Evolutionary conservation across 805 yeast genomes (phyloP), one percentile per base, ranked within the genome.

Genomic region (Hanseniaspora clermontiae): DNA sequence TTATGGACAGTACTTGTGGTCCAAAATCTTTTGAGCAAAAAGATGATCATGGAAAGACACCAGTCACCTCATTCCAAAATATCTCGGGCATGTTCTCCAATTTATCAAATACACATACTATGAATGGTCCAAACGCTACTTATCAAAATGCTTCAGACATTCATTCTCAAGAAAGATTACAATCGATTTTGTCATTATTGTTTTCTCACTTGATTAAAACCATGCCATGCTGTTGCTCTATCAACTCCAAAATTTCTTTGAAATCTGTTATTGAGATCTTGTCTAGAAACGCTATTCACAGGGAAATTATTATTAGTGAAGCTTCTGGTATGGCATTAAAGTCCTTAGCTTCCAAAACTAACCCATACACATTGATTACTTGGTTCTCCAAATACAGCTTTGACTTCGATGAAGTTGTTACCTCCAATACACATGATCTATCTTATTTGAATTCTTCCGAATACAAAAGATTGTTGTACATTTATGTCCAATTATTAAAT

Each of bases 301-400:
- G 76, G 1, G 82, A 83, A 60, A 69, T 68, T 5, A 70, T 75
- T n/a, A 80, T 90, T 9, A 75, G 89, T 1, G 69, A 72, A 17
- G 83, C 89, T 36, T 78, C 93, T 0, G 72, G 80, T 11, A 73
- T 72, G 47, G 79, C 95, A 1, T 69, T 90, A 52, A 82, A 79
- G 59, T 74, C 76, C 27, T 66, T 91, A 27, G 88, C 95, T 1
- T 72, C 82, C 0, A 79, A 79, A 50, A 80, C 77, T 59, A 84
- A 84, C 60, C 84, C 95, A 0, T 79, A 83, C 49, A 76, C 79
- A 1, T 72, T 90, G 43, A 77, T 89, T 43, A 83, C 87, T 0
- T 77, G 81, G 27, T 88, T 83, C 72, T 87, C 95, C 0, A 82
- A 85, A 61, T 79, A 80, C 58, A 87, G 95, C 0, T 87, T 90